Base-by-base conservation (phyloP, 805 yeast species). In the Torulaspora quercuum region DNA sequence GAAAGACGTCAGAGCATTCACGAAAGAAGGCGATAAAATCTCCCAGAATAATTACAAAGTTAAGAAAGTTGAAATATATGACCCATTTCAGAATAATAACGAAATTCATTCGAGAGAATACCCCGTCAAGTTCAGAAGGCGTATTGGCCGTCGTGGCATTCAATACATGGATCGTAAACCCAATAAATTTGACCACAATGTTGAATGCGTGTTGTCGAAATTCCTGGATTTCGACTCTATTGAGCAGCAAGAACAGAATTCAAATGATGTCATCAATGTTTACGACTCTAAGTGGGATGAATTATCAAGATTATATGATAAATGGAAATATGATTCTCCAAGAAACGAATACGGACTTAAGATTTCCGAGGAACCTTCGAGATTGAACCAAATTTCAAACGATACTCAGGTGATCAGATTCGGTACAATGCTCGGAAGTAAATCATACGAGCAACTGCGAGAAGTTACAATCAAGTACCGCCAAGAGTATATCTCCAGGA, bases 331-430 rank as follows among this genome's bases (percentile, higher is more conserved):
- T 53, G 89, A 82, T 57, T 62, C 69, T 25, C 89, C 83, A 41
- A 73, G 52, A 27, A 51, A 58, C 32, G 64, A 65, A 6, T 53
- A 57, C 35, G 64, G 65, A 40, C 65, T 61, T 52, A 82, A 82
- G 22, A 69, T 85, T 38, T 70, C 79, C 41, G 72, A 75, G 41
- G 95, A 87, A 59, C 96, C 97, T 0, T 79, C 95, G 0, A 72
- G 75, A 37, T 69, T 89, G 50, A 89, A 89, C 55, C 82, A 82
- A 45, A 86, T 89, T 26, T 76, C 87, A 9, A 81, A 81, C 36
- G 90, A 80, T 34, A 88, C 96, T 1, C 97, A 89, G 61, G 80
- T 84, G 1, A 84, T 90, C 19, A 69, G 97, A 42, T 89, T 89
- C 63, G 95, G 96, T 6, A 77, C 95, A 5, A 88, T 88, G 96